Conservation (phyloP, 768 basidiomycete species). For the Postia placenta region DNA sequence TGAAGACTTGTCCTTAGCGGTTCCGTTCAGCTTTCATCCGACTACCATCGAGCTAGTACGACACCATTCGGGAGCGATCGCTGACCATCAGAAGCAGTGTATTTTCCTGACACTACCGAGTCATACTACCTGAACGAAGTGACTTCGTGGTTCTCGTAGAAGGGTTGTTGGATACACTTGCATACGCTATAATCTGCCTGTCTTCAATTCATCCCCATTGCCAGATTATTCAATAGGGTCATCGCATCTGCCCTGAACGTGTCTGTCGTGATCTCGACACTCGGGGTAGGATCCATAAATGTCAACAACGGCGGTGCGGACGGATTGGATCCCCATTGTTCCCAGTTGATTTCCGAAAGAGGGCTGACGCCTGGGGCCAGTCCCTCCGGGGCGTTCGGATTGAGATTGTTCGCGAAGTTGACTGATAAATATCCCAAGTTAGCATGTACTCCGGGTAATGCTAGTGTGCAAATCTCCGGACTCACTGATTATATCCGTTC, state of each 20-base stretch:
- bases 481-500: background rate
- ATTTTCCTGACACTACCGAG: too few relatives aligned
- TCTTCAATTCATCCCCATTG: background rate
- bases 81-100: too few relatives aligned
- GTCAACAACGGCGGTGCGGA: conserved; percentile 1
- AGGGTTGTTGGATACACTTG: background rate
- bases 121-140: too few relatives aligned
- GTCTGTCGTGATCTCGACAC: background rate
- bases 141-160: too few relatives aligned
- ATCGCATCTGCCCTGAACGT: conserved; percentile 2
- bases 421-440: conserved; percentile 23
- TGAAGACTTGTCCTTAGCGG: too few relatives aligned
- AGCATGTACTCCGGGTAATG: background rate
- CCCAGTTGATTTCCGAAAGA: background rate
- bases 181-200: background rate
- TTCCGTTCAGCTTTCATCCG: too few relatives aligned
- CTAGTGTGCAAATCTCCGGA: background rate
- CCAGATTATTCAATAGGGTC: background rate
- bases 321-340: background rate
- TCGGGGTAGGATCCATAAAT: conserved; percentile 1
- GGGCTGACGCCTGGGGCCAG: background rate
- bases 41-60: too few relatives aligned
- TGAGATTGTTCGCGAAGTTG: conserved; percentile 34
- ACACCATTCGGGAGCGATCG: too few relatives aligned
- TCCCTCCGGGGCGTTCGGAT: conserved; percentile 33